These are phyloP conservation scores for Fraxinus quadrangulata DNA, from an alignment of 257 asterid genomes.

Conservation along the genomic window DNA sequence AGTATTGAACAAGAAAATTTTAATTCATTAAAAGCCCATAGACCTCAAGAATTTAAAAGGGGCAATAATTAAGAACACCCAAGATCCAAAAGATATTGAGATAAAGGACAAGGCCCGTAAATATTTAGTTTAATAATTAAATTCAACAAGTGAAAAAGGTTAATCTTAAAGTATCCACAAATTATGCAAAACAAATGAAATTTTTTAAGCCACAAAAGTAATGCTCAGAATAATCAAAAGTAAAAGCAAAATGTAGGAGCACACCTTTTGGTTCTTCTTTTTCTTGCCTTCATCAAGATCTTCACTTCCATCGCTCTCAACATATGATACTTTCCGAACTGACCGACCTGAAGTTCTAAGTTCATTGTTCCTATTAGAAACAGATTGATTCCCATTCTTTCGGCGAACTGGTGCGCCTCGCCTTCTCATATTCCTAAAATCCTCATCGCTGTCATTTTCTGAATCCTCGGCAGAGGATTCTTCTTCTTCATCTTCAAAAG, in stretches of 20 bases:
- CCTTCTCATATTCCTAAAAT: slow-evolving; percentile 53
- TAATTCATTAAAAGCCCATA: slow-evolving; percentile 1
- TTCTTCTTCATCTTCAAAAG: slow-evolving; percentile 70
- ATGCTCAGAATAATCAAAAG: slow-evolving; percentile 17
- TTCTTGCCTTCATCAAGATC: slow-evolving; percentile 74
- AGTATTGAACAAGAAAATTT: background rate
- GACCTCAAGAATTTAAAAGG: background rate
- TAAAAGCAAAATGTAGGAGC: slow-evolving; percentile 15
- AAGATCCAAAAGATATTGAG: background rate
- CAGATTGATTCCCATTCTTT: slow-evolving; percentile 58
- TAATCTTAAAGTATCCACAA: background rate
- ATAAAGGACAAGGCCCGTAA: slow-evolving; percentile 1
- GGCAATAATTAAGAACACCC: slow-evolving; percentile 3
- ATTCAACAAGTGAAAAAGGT: background rate
- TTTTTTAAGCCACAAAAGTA: slow-evolving; percentile 17
- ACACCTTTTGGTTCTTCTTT: slow-evolving; percentile 73
- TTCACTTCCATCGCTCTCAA: slow-evolving; percentile 96
- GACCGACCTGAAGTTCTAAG: slow-evolving; percentile 84
- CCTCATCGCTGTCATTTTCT: slow-evolving; percentile 71
- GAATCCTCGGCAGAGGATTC: slow-evolving; percentile 76
- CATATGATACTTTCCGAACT: slow-evolving; percentile 88
- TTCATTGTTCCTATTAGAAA: slow-evolving; percentile 62
- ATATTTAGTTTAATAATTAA: background rate
- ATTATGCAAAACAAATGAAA: background rate
- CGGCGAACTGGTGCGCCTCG: slow-evolving; percentile 55